Evolutionary conservation across 2,329 filamentous ascomycete species (phyloP), one percentile per base, ranked within the genome.

Genomic region (Fusarium sp.): DNA sequence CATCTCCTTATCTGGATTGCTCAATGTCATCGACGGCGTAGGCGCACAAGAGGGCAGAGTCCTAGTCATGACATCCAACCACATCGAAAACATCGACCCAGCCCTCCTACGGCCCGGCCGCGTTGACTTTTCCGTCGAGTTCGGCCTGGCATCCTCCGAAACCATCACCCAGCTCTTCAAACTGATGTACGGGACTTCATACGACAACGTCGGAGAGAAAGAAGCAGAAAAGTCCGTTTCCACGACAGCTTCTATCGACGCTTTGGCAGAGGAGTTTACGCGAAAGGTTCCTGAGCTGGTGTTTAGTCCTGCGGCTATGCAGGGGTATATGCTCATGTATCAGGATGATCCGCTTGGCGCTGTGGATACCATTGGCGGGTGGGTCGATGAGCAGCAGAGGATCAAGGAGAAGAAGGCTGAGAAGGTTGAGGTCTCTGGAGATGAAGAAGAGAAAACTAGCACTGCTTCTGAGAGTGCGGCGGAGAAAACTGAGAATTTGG

Each of bases 41-140:
- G 88, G 88, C 1, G 86, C 86, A 1, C 86, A 87, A 58, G 89
- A 92, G 77, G 89, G 89, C 2, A 83, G 88, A 9, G 85, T 92
- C 2, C 80, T 92, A 1, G 86, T 92, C 65, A 91, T 92, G 89
- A 92, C 89, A 0, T 90, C 89, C 1, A 92, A 92, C 67, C 84
- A 72, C 20, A 57, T 57, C 0, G 50, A 69, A 26, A 59, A 64
- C n/a, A 60, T 67, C 1, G 64, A 68, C 4, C 49, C 64, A 0
- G 65, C 65, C 2, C 19, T 68, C 3, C 12, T 66, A 9, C 56
- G 65, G 0, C 65, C 65, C 0, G 65, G 65, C 7, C 24, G 65
- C 23, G 52, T 68, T 3, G 65, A 68, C 6, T 52, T 55, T 36
- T 52, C 55, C 2, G 38, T 68, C 1, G 36, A 66, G 2, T 68